These are phyloP conservation scores for Morella rubra DNA, from an alignment of 306 rosid genomes.

Conservation along the genomic window DNA sequence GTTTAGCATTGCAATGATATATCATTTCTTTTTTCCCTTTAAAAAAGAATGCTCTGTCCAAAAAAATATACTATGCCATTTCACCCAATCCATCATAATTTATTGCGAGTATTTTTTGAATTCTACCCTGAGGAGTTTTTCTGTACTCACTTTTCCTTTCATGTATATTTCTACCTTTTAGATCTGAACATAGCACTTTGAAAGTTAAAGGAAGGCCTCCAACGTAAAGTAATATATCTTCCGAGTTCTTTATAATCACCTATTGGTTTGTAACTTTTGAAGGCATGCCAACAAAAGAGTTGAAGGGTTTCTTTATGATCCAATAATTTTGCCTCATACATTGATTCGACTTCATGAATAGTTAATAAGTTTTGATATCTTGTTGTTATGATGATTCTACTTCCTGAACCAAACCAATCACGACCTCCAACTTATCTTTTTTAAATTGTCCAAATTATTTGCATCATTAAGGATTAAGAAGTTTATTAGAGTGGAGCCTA, in stretches of 20 bases:
- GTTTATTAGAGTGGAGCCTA: slow-evolving; percentile 19
- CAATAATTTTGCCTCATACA: slow-evolving; percentile 15
- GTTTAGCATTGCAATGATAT: neutral
- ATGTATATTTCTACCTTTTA: slow-evolving; percentile 17
- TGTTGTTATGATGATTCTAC: slow-evolving; percentile 35
- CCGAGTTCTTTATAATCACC: slow-evolving; percentile 11
- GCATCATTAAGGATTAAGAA: slow-evolving; percentile 36
- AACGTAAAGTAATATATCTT: slow-evolving; percentile 14
- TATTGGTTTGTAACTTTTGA: slow-evolving; percentile 9
- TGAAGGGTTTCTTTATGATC: slow-evolving; percentile 17
- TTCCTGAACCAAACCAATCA: slow-evolving; percentile 39
- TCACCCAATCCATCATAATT: slow-evolving; percentile 25
- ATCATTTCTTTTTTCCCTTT: rapidly evolving
- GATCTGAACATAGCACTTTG: slow-evolving; percentile 29
- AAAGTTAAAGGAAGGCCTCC: slow-evolving; percentile 41
- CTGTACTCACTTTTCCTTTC: slow-evolving; percentile 32
- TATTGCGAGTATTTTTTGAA: no score
- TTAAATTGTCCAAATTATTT: slow-evolving; percentile 14
- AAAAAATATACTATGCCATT: slow-evolving; percentile 12
- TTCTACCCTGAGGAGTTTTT: neutral
- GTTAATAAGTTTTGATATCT: slow-evolving; percentile 27
- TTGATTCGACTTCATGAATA: neutral
- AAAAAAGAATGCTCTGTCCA: no score
- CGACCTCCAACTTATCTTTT: slow-evolving; percentile 21
- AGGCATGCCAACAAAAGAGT: slow-evolving; percentile 28